Percentiles rank a stretch among this genome's conserved stretches.
phyloP scores from a whole-genome alignment of 2,329 filamentous ascomycete species.

The Coniochaeta prunicola region DNA sequence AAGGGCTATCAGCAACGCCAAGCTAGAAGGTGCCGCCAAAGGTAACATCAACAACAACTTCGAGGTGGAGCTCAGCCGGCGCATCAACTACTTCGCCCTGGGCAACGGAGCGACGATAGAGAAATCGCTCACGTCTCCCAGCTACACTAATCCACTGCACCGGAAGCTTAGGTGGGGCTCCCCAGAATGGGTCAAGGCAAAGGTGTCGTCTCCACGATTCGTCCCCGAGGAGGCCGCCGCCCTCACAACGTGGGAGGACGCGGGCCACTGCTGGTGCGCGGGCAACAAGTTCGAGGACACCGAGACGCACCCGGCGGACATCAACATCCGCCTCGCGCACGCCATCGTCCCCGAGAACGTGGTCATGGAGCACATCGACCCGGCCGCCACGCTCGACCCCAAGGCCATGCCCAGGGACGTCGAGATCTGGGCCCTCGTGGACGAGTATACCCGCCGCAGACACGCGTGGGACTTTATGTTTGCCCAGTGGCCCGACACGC shows the following conservation, averaged over 20 bases:
- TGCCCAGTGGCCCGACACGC: slow-evolving; percentile 28
- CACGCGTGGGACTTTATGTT: slow-evolving; percentile 35
- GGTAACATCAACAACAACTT: slow-evolving; percentile 38
- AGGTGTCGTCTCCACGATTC: slow-evolving; percentile 11
- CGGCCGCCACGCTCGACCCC: slow-evolving; percentile 53
- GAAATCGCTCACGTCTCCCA: slow-evolving; percentile 49
- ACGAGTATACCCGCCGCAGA: slow-evolving; percentile 32
- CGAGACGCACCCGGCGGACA: slow-evolving; percentile 43
- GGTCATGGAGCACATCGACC: slow-evolving; percentile 64
- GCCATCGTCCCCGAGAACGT: slow-evolving; percentile 60
- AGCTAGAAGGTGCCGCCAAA: slow-evolving; percentile 38
- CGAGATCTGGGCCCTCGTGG: slow-evolving; percentile 60
- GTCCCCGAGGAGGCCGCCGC: slow-evolving; percentile 41
- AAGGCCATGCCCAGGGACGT: slow-evolving; percentile 58
- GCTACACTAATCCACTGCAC: slow-evolving; percentile 29
- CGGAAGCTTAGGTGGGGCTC: slow-evolving; percentile 16
- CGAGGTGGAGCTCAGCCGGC: slow-evolving; percentile 36
- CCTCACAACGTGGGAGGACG: slow-evolving; percentile 64
- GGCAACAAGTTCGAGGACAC: slow-evolving; percentile 26
- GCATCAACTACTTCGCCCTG: slow-evolving; percentile 67
- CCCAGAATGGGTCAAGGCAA: slow-evolving; percentile 15
- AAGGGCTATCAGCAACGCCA: slow-evolving; percentile 35
- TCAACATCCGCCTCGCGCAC: slow-evolving; percentile 56
- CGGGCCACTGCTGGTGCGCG: slow-evolving; percentile 85
- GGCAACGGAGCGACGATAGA: slow-evolving; percentile 62